These are phyloP conservation scores for Septoria linicola DNA, from an alignment of 2,329 filamentous ascomycete species.

Conservation along the genomic window DNA sequence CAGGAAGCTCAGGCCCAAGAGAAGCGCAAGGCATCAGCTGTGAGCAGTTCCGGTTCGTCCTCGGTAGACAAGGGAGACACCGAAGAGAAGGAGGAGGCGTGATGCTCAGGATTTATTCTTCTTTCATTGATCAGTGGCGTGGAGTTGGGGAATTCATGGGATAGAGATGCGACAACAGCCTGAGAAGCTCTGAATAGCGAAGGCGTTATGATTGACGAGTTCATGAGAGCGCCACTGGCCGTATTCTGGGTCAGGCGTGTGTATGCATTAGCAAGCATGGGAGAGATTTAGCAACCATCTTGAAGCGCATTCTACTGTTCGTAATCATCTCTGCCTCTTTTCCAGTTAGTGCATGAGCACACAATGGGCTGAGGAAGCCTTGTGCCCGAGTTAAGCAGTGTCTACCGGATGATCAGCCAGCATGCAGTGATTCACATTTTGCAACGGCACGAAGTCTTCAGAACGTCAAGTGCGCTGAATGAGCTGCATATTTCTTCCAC, in stretches of 20 bases:
- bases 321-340: no score
- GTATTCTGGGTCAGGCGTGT: conserved; percentile 11
- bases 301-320: neutral
- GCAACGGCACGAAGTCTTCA: no score
- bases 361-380: no score
- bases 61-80: neutral
- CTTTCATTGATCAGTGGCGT: neutral
- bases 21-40: neutral
- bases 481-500: no score
- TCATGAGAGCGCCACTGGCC: conserved; percentile 10
- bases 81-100: conserved; percentile 1
- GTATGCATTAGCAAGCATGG: neutral
- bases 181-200: neutral
- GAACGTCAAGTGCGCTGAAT: no score
- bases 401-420: no score
- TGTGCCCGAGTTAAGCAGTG: no score
- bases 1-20: neutral
- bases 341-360: no score
- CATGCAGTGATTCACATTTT: no score
- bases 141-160: conserved; percentile 1
- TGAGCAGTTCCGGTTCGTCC: neutral
- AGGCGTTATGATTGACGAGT: conserved; percentile 10
- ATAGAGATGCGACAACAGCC: neutral
- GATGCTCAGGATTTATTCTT: neutral
- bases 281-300: neutral